These are phyloP conservation scores for Exophiala sideris DNA, from an alignment of 2,329 filamentous ascomycete species.

Conservation along the genomic window DNA sequence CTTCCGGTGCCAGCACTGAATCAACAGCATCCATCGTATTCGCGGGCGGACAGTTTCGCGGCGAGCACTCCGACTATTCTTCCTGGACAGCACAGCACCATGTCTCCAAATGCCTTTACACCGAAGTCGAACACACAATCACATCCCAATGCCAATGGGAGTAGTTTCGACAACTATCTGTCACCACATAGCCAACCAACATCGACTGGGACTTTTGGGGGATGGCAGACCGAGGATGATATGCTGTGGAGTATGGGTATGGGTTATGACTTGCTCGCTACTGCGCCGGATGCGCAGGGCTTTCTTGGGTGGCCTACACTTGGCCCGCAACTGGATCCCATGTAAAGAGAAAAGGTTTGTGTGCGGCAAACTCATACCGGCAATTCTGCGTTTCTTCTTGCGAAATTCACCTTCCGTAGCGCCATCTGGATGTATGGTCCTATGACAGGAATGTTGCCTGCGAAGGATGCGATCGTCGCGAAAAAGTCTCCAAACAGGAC, in stretches of 20 bases:
- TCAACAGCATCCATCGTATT: not conserved
- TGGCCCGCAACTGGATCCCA: conserved; percentile 7
- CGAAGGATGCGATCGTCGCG: conserved; percentile 84
- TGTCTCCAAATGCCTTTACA: conserved; percentile 8
- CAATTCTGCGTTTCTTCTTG: conserved; percentile 70
- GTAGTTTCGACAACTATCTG: conserved; percentile 17
- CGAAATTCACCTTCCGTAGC: conserved; percentile 68
- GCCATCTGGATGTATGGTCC: conserved; percentile 78
- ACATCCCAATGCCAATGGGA: not conserved
- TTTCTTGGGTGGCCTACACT: conserved; percentile 19
- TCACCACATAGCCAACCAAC: conserved; percentile 15
- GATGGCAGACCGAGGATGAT: conserved; percentile 28
- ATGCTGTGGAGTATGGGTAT: conserved; percentile 29
- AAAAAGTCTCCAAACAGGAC: conserved; percentile 95
- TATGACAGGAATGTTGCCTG: conserved; percentile 76
- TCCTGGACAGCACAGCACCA: conserved; percentile 8
- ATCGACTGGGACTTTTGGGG: conserved; percentile 20
- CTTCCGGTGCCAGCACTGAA: not conserved
- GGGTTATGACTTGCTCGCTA: conserved; percentile 28
- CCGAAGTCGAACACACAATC: conserved; percentile 1
- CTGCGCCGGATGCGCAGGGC: conserved; percentile 22
- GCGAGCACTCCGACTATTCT: not conserved
- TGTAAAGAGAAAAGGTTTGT: not conserved
- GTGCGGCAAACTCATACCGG: conserved; percentile 58
- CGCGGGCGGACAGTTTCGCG: not conserved